Conservation (phyloP, 78 protist species). For the Dictyostelium capitatum region DNA sequence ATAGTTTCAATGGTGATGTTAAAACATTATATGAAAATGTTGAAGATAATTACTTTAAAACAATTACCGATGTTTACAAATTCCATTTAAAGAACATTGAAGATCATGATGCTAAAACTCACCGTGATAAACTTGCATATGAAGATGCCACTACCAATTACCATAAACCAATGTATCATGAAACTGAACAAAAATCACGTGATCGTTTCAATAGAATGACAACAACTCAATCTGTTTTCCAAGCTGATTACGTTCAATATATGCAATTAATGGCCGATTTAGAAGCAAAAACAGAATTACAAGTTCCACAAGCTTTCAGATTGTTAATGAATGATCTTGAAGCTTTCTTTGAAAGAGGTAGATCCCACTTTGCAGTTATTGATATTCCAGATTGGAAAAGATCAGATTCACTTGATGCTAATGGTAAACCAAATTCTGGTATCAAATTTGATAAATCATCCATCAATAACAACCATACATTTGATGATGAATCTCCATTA, state of each 20-base stretch:
- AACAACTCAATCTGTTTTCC: not conserved
- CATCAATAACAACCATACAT: not conserved
- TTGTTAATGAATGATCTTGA: not conserved
- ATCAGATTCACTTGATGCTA: not conserved
- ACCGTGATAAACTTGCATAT: not conserved
- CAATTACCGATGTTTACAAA: not conserved
- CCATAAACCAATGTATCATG: not conserved
- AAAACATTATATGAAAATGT: not conserved
- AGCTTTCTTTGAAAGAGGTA: slow-evolving; percentile 3
- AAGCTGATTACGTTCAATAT: slow-evolving; percentile 2
- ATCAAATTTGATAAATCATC: not conserved
- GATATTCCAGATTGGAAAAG: slow-evolving; percentile 7
- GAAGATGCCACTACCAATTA: not conserved
- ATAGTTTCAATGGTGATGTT: not conserved
- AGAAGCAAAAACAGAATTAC: slow-evolving; percentile 1
- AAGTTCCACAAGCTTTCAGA: slow-evolving; percentile 7
- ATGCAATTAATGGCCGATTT: not conserved
- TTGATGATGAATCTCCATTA: too few relatives aligned
- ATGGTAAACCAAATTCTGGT: too few relatives aligned
- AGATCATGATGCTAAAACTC: not conserved
- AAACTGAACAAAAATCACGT: not conserved
- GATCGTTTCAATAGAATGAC: not conserved
- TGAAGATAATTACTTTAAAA: slow-evolving; percentile 8
- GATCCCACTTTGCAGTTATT: not conserved
- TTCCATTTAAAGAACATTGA: not conserved